Conservation (phyloP, 306 rosid species). For the Castanospermum australe region DNA sequence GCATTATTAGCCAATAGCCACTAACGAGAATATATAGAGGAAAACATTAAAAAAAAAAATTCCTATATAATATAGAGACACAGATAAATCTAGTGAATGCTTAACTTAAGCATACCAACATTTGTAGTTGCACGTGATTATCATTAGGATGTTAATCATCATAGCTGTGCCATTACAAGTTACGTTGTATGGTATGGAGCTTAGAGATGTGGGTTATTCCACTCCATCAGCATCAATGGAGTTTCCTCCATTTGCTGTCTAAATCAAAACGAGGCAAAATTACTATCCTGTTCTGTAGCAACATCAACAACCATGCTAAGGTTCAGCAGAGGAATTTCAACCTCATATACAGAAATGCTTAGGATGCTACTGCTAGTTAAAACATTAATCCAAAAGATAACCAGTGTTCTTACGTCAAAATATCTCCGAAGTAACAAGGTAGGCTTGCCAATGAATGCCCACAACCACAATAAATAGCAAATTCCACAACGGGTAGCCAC, state of each 20-base stretch:
- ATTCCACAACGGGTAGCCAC: not conserved
- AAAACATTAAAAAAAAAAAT: too few species aligned
- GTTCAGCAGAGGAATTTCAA: slow-evolving; percentile 8
- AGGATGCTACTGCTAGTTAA: not conserved
- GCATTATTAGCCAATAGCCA: too few species aligned
- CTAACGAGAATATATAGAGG: too few species aligned
- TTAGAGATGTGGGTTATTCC: too few species aligned
- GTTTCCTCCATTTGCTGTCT: not conserved
- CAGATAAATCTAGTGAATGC: too few species aligned
- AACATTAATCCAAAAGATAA: not conserved
- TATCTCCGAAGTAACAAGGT: not conserved
- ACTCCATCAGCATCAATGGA: not conserved
- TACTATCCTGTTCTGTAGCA: not conserved
- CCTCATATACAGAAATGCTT: not conserved
- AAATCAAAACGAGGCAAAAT: not conserved
- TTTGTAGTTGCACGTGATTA: too few species aligned
- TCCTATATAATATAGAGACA: too few species aligned
- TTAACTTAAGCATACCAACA: too few species aligned
- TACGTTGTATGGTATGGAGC: not conserved
- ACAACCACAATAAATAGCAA: not conserved
- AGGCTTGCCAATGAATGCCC: not conserved
- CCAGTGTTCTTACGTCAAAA: not conserved
- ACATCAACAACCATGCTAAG: not conserved
- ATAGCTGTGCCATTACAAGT: not conserved
- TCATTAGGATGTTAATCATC: not conserved